A percentile compares a stretch with the other conserved stretches of the same genome.
These are phyloP conservation scores for Anastatica hierochuntica DNA, from an alignment of 345 rosid genomes.

Conservation along the genomic window DNA sequence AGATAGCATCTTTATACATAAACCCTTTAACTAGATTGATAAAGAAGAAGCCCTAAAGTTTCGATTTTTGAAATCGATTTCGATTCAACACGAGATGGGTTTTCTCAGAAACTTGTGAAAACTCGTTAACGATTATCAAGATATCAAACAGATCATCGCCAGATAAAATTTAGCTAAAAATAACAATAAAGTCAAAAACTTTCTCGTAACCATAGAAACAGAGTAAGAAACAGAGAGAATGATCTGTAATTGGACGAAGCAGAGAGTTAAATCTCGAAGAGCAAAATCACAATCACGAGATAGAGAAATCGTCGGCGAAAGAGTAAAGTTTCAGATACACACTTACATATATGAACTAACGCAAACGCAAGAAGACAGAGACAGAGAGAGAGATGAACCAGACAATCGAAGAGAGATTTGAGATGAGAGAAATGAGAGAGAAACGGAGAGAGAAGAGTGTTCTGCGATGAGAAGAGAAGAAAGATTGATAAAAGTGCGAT, in stretches of 20 bases:
- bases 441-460: background rate
- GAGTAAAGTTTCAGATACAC: background rate
- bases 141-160: no score
- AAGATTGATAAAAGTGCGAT: no score
- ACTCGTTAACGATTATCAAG: constrained; percentile 2
- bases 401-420: constrained; percentile 7
- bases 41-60: background rate
- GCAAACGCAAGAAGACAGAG: constrained; percentile 1
- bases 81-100: background rate
- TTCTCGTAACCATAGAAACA: background rate
- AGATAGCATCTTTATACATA: background rate
- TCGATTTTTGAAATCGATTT: background rate
- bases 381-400: constrained; percentile 1
- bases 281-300: background rate
- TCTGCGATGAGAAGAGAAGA: background rate
- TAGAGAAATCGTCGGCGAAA: background rate
- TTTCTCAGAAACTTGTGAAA: background rate
- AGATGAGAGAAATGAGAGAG: background rate
- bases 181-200: background rate
- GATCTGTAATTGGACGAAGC: no score
- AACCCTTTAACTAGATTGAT: background rate
- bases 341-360: background rate
- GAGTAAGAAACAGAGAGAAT: no score
- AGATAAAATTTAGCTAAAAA: background rate
- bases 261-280: constrained; percentile 9